phyloP scores from a whole-genome alignment of 78 protist genomes.

The Dictyostelium firmibasis region DNA sequence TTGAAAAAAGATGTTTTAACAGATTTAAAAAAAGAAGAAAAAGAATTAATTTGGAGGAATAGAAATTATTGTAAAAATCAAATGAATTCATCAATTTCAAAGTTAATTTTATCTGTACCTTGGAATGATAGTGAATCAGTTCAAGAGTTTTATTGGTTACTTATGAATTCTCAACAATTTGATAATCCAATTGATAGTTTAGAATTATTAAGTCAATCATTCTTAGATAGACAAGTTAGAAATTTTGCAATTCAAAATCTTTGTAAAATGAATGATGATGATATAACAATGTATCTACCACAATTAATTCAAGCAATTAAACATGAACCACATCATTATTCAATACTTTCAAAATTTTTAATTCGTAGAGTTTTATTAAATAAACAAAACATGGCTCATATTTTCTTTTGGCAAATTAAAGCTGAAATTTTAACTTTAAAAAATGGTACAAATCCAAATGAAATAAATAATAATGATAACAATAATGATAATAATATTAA shows the following conservation, averaged over 20 bases:
- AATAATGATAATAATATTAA: background rate
- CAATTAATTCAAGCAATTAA: conserved; percentile 93
- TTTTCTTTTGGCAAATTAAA: conserved; percentile 71
- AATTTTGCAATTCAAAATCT: conserved; percentile 86
- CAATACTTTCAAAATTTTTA: conserved; percentile 88
- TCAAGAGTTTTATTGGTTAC: conserved; percentile 36
- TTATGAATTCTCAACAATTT: conserved; percentile 59
- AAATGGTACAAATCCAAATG: background rate
- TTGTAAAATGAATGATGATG: conserved; percentile 68
- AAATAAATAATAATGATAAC: background rate
- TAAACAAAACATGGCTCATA: conserved; percentile 65
- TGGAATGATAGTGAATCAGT: conserved; percentile 47
- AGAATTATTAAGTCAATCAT: conserved; percentile 84
- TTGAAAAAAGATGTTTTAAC: conserved; percentile 10
- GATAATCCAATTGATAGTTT: conserved; percentile 69
- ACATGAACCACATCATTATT: conserved; percentile 90
- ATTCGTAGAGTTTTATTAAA: conserved; percentile 82
- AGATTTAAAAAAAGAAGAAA: conserved; percentile 40
- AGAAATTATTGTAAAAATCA: conserved; percentile 32
- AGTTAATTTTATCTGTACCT: conserved; percentile 72
- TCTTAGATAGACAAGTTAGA: conserved; percentile 84
- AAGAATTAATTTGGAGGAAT: conserved; percentile 23
- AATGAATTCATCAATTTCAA: conserved; percentile 61
- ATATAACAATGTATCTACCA: conserved; percentile 82
- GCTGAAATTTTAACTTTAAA: conserved; percentile 19